Evolutionary conservation across 306 rosid species (phyloP).

Genomic region (Fragaria nilgerrensis): DNA sequence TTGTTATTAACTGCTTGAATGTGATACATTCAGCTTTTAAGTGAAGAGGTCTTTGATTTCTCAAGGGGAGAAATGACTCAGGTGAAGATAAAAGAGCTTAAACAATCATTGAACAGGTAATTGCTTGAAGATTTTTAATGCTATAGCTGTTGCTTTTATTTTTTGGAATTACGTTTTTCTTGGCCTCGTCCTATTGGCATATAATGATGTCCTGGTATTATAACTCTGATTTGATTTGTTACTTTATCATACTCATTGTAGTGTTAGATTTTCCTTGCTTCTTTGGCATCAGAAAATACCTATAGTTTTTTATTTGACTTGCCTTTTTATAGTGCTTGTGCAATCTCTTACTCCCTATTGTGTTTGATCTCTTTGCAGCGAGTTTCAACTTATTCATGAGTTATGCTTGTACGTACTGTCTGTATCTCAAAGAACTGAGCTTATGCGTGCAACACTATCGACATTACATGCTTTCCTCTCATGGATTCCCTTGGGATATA

Average conservation of each 20-base stretch:
- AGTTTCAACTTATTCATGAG: slow-evolving; percentile 98
- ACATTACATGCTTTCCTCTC: slow-evolving; percentile 96
- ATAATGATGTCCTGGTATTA: background rate
- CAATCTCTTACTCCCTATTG: slow-evolving; percentile 20
- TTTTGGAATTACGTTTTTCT: background rate
- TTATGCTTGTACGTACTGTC: slow-evolving; percentile 91
- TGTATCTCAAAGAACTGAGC: slow-evolving; percentile 90
- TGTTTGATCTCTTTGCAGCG: slow-evolving; percentile 61
- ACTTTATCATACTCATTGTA: background rate
- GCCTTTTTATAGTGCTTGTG: background rate
- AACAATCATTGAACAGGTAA: slow-evolving; percentile 76
- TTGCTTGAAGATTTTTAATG: slow-evolving; percentile 16
- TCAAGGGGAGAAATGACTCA: slow-evolving; percentile 76
- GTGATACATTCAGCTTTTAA: slow-evolving; percentile 45
- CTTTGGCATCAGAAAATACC: background rate
- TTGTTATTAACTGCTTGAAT: slow-evolving; percentile 6
- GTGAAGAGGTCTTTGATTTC: slow-evolving; percentile 71
- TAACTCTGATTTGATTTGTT: background rate
- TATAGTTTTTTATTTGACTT: background rate
- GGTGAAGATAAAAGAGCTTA: slow-evolving; percentile 60
- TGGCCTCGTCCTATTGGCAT: background rate
- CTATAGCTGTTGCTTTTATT: background rate
- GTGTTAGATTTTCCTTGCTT: background rate
- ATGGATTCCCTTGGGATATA: slow-evolving; percentile 98
- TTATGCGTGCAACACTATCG: slow-evolving; percentile 83